Conservation (phyloP, 371 early-diverging fungal species). For the Mucor piriformis region DNA sequence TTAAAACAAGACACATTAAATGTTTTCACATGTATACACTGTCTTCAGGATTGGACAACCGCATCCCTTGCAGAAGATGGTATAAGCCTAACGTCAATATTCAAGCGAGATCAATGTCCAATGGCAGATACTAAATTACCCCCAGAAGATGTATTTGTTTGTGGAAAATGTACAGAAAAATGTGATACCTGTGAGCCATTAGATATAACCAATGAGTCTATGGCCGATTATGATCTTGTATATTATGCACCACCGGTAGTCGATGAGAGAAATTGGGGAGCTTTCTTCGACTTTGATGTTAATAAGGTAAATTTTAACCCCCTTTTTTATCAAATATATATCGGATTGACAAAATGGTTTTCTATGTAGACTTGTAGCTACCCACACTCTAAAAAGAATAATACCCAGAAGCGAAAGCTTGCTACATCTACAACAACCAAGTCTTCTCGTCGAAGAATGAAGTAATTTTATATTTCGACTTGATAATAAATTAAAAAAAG, state of each 20-base stretch:
- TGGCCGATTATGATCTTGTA: constrained; percentile 5
- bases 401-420: too few relatives aligned
- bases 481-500: too few relatives aligned
- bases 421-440: too few relatives aligned
- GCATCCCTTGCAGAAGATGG: constrained; percentile 11
- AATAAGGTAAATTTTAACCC: constrained; percentile 9
- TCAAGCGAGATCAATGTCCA: constrained; percentile 7
- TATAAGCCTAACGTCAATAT: constrained; percentile 17
- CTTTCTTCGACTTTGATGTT: constrained; percentile 20
- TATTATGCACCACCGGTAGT: constrained; percentile 22
- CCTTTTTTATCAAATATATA: not conserved
- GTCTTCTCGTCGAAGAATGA: too few relatives aligned
- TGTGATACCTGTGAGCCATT: constrained; percentile 13
- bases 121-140: not conserved
- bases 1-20: constrained; percentile 12
- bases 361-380: too few relatives aligned
- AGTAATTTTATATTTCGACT: too few relatives aligned
- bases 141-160: constrained; percentile 12
- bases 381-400: too few relatives aligned
- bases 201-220: not conserved
- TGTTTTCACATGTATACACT: constrained; percentile 29
- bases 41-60: not conserved
- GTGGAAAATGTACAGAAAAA: constrained; percentile 12
- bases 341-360: not conserved
- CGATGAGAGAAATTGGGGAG: constrained; percentile 28